phyloP scores from a whole-genome alignment of 1,139 yeast genomes.

The Magnusiomyces tetraspermus region DNA sequence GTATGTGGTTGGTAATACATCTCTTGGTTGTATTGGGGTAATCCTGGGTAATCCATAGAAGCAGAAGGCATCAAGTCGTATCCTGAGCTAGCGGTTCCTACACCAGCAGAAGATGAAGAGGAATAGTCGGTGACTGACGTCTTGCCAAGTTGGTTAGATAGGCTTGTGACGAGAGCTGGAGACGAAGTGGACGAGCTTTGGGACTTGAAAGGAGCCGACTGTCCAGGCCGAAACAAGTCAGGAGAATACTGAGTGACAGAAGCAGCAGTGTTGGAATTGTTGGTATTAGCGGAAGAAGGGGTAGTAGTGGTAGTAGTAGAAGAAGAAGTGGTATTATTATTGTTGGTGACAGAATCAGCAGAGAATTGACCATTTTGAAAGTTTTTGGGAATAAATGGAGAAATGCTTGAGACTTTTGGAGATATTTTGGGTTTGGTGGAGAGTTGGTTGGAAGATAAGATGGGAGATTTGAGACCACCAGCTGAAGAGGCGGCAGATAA shows the following conservation, averaged over 20 bases:
- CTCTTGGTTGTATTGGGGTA: conserved; percentile 7
- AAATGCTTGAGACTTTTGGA: conserved; percentile 19
- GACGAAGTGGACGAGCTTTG: background rate
- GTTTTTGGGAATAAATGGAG: conserved; percentile 21
- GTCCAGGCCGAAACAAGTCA: background rate
- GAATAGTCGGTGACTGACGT: background rate
- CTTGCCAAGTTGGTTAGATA: background rate
- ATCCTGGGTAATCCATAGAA: conserved; percentile 5
- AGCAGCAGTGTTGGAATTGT: too few relatives aligned
- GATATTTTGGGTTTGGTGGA: too few relatives aligned
- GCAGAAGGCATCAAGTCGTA: background rate
- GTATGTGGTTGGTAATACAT: conserved; percentile 8
- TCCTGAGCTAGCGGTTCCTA: too few relatives aligned
- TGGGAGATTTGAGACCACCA: background rate
- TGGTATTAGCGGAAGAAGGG: too few relatives aligned
- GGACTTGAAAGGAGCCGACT: background rate
- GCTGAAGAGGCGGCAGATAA: too few relatives aligned
- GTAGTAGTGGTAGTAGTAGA: too few relatives aligned
- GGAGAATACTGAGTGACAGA: background rate
- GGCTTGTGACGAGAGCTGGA: background rate
- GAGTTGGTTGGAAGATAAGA: background rate
- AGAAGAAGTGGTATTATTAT: too few relatives aligned
- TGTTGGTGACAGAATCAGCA: background rate
- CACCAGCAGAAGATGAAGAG: too few relatives aligned
- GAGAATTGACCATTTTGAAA: background rate